phyloP scores from a whole-genome alignment of 805 yeast species.

The Pichia kluyveri region DNA sequence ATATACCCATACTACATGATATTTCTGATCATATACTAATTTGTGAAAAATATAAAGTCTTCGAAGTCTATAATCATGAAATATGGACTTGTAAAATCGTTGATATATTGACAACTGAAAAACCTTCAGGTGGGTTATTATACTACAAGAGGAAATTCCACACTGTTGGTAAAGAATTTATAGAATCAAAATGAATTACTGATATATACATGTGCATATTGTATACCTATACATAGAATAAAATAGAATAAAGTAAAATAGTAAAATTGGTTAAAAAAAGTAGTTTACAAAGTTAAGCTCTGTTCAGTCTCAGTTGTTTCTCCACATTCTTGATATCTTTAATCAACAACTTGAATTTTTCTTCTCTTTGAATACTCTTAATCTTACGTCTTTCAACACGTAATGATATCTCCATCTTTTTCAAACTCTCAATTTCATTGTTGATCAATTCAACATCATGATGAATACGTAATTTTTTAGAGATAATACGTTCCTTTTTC shows the following conservation, averaged over 20 bases:
- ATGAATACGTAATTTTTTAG: slow-evolving; percentile 23
- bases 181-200: slow-evolving; percentile 3
- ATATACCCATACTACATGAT: slow-evolving; percentile 45
- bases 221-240: neutral
- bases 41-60: slow-evolving; percentile 44
- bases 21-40: slow-evolving; percentile 53
- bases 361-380: slow-evolving; percentile 18
- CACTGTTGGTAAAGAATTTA: slow-evolving; percentile 22
- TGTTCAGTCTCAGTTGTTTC: slow-evolving; percentile 10
- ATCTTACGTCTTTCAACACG: slow-evolving; percentile 16
- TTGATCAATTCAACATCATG: slow-evolving; percentile 17
- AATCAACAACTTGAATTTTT: slow-evolving; percentile 15
- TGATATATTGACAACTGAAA: slow-evolving; percentile 35
- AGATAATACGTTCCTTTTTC: slow-evolving; percentile 27
- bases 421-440: slow-evolving; percentile 20
- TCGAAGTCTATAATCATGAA: slow-evolving; percentile 75
- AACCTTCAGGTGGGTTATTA: slow-evolving; percentile 51
- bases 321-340: slow-evolving; percentile 13
- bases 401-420: slow-evolving; percentile 16
- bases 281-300: neutral
- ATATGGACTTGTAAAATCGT: slow-evolving; percentile 79
- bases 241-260: neutral
- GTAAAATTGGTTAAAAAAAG: no score
- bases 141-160: slow-evolving; percentile 60
- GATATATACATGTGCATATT: neutral